These are phyloP conservation scores for Vaccinium macrocarpon DNA, from an alignment of 148 eudicot species.

Conservation along the genomic window DNA sequence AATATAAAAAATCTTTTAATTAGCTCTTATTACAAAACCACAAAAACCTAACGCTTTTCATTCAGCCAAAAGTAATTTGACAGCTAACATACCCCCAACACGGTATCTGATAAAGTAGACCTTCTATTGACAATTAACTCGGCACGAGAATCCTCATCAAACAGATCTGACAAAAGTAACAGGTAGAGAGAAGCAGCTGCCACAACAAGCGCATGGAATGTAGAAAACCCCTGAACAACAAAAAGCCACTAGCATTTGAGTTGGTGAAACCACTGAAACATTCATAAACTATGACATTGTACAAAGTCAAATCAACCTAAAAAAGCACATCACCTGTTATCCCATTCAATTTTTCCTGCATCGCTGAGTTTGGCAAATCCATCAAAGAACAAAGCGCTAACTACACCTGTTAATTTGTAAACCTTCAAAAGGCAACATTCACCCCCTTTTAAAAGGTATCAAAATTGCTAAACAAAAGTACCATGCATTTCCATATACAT, in stretches of 20 bases:
- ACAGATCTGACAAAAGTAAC: slow-evolving; percentile 38
- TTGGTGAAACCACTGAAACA: background rate
- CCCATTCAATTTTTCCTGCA: slow-evolving; percentile 45
- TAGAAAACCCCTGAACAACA: slow-evolving; percentile 49
- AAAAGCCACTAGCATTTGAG: background rate
- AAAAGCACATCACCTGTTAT: slow-evolving; percentile 36
- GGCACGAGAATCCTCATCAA: slow-evolving; percentile 23
- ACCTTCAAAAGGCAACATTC: slow-evolving; percentile 39
- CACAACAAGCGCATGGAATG: slow-evolving; percentile 50
- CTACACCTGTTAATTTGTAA: slow-evolving; percentile 40
- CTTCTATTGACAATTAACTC: slow-evolving; percentile 32
- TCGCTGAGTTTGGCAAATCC: slow-evolving; percentile 39
- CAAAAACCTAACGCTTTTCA: background rate
- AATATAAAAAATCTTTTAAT: background rate
- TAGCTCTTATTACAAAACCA: background rate
- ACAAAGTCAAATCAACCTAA: background rate
- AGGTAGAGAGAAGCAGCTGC: slow-evolving; percentile 48
- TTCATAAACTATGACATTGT: background rate
- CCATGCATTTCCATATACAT: background rate
- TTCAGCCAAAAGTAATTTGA: background rate
- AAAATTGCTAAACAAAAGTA: background rate
- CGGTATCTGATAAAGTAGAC: slow-evolving; percentile 39
- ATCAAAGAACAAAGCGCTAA: slow-evolving; percentile 36
- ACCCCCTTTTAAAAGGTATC: slow-evolving; percentile 16
- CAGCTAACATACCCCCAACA: slow-evolving; percentile 40